Base-by-base conservation (phyloP, 345 rosid species). In the Camelina neglecta region DNA sequence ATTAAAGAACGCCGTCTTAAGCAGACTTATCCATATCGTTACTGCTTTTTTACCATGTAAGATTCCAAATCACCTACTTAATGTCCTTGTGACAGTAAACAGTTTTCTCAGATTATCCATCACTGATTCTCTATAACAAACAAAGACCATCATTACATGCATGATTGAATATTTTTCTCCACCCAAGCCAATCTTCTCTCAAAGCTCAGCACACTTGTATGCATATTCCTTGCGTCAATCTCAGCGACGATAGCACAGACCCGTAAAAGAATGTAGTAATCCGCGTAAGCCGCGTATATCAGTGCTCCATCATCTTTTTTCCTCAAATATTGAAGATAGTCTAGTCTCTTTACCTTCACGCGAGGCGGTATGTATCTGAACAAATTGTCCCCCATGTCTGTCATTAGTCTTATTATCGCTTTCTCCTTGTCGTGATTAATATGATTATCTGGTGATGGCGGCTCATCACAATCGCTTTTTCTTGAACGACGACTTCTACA, bases 401-500 rank as follows among this genome's bases (percentile, higher is more conserved):
- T 16, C 3, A 48, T 48, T 8, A 48, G 53, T 48, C 53, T 48
- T 48, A 8, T 16, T 48, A 48, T 16, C 53, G 53, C 53, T 48
- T n/a, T 48, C 21, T 48, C 51, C 9, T 48, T 48, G 10, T 7
- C 53, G 9, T 48, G 53, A 2, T 48, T 26, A 26, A 26, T 6
- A 48, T 48, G 53, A 16, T 48, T 48, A n/a, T 48, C 11, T 48
- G 9, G 53, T 16, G 53, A 48, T 16, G 49, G 29, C 29, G 29
- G 54, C 79, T 89, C 98, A 44, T 44, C 49, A 44, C 49, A 13
- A 13, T 33, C 36, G 36, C 36, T 33, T 33, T 33, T 33, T 33
- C 36, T 33, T 33, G 36, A 44, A 26, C 4, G 29, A 44, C 16
- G 8, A 48, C 53, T 48, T 1, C 21, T 48, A 48, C 53, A 48